Evolutionary conservation across 176 grass and related monocot species (phyloP), one percentile per base, ranked within the genome.

Genomic region (Lolium perenne): DNA sequence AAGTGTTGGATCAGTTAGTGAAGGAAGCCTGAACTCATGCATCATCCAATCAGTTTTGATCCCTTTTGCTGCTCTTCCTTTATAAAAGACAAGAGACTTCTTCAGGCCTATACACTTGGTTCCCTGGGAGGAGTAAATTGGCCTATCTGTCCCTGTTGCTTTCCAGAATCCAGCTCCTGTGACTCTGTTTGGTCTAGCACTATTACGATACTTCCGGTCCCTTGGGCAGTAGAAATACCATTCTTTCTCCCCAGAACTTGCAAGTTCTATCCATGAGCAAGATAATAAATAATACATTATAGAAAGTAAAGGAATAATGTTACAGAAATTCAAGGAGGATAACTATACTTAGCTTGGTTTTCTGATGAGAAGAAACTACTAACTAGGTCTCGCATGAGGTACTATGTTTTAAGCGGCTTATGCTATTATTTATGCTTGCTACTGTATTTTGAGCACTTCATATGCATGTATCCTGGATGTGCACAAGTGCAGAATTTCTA

Each of bases 221-320:
- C 95, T 95, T 32, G 89, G 93, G 38, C 95, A 98, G 83, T 95
- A 98, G 86, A 98, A 98, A 86, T 98, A 98, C 93, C 93, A 95
- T 88, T 98, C 93, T 55, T 98, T 98, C 61, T 92, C 95, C 63
- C 93, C 87, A 12, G 91, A 87, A 46, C 85, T 92, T 43, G 93
- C 93, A 78, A 98, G 81, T 68, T 91, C 95, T 98, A 23, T 23
- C 29, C 43, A 77, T 78, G 32, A 71, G 74, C 45, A 82, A 82
- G 50, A 62, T 74, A 23, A 71, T 53, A 76, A 49, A 23, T 26
- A 59, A 21, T 65, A 26, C 15, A 51, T 76, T 62, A 57, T 49
- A 76, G 17, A 63, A 85, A 67, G 62, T 62, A 81, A 60, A 69
- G 10, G 40, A 82, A 53, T 70, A 82, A 20, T 74, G 56, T n/a